Evolutionary conservation across 2,329 filamentous ascomycete genomes (phyloP).

Genomic region (Paraphoma chrysanthemicola): DNA sequence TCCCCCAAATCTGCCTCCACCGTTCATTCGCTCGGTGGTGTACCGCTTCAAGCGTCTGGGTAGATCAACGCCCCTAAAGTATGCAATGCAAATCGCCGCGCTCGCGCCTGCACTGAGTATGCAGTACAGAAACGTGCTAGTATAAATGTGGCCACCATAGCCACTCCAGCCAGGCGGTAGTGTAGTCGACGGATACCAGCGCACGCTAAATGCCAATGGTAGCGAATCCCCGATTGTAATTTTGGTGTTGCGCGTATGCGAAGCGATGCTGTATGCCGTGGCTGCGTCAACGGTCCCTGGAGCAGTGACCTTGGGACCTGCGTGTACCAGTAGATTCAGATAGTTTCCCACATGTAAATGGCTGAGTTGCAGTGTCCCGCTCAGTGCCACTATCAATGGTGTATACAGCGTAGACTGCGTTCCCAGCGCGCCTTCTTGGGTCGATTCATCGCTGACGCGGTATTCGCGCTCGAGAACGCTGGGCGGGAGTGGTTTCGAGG

Average conservation of each 20-base stretch:
- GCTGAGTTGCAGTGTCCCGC: constrained; percentile 85
- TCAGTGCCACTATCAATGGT: constrained; percentile 85
- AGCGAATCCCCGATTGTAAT: constrained; percentile 88
- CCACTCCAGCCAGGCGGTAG: constrained; percentile 66
- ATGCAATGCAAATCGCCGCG: constrained; percentile 60
- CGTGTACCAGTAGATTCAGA: constrained; percentile 85
- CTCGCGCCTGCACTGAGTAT: constrained; percentile 55
- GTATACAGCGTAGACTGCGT: constrained; percentile 63
- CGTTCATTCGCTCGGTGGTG: constrained; percentile 60
- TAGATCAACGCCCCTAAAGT: constrained; percentile 61
- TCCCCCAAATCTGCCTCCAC: constrained; percentile 47
- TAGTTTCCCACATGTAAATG: constrained; percentile 87
- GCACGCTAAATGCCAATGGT: constrained; percentile 77
- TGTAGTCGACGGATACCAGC: constrained; percentile 82
- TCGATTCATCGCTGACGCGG: constrained; percentile 47
- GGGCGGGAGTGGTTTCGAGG: constrained; percentile 70
- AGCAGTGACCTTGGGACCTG: constrained; percentile 60
- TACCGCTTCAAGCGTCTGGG: constrained; percentile 62
- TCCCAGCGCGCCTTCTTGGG: constrained; percentile 46
- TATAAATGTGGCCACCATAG: constrained; percentile 59
- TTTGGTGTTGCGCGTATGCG: constrained; percentile 62
- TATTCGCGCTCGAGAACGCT: constrained; percentile 42
- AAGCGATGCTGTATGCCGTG: constrained; percentile 83
- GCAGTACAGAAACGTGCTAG: constrained; percentile 59
- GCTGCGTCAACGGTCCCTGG: constrained; percentile 84